These are phyloP conservation scores for Eleusine coracana DNA, from an alignment of 176 grass and related monocot genomes.

Conservation along the genomic window DNA sequence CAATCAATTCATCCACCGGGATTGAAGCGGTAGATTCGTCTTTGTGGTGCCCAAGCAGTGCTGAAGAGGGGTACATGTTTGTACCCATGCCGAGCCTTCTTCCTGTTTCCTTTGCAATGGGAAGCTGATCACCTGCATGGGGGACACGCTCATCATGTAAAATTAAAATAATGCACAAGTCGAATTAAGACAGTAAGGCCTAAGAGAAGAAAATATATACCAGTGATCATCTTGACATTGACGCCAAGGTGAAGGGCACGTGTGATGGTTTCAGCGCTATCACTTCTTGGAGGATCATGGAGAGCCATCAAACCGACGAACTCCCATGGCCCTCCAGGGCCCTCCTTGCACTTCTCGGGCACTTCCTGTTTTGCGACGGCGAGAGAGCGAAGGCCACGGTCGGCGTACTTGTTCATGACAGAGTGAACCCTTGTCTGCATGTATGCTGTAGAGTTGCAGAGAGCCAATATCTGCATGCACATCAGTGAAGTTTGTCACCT, in stretches of 20 bases:
- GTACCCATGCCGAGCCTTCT: constrained; percentile 93
- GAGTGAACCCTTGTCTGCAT: constrained; percentile 49
- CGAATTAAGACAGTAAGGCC: not conserved
- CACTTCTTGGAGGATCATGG: constrained; percentile 81
- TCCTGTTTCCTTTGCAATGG: constrained; percentile 95
- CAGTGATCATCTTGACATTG: constrained; percentile 98
- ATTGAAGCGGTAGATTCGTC: constrained; percentile 64
- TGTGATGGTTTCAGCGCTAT: constrained; percentile 78
- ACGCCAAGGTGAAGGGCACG: constrained; percentile 80
- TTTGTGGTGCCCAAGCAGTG: constrained; percentile 60
- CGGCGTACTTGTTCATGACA: constrained; percentile 80
- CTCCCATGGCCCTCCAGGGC: constrained; percentile 67
- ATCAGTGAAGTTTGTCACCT: too few species aligned
- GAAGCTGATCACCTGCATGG: constrained; percentile 76
- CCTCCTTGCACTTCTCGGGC: constrained; percentile 76
- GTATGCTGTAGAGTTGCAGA: constrained; percentile 60
- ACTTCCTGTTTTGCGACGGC: constrained; percentile 80
- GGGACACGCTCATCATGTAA: not conserved
- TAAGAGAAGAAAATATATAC: constrained; percentile 29
- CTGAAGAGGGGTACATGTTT: constrained; percentile 97
- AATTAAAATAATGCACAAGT: not conserved
- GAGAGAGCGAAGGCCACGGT: constrained; percentile 79
- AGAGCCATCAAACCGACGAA: constrained; percentile 83
- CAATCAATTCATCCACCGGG: constrained; percentile 77
- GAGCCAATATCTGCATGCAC: constrained; percentile 50